These are phyloP conservation scores for Escallonia herrerae DNA, from an alignment of 129 eudicot species.

Conservation along the genomic window DNA sequence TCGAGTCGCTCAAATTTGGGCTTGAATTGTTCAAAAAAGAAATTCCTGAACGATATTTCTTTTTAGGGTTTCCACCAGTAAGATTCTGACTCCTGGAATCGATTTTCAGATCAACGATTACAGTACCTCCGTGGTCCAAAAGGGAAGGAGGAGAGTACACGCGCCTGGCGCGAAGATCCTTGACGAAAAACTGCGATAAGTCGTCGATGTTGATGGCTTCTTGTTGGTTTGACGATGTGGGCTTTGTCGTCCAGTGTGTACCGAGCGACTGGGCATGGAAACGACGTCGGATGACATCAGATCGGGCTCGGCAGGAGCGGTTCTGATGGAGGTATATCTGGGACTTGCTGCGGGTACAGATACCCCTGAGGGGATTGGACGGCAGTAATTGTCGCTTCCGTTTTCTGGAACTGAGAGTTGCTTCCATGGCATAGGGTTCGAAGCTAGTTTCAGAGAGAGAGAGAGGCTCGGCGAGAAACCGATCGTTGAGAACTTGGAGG, in stretches of 20 bases:
- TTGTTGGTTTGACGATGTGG: neutral
- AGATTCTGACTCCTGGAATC: neutral
- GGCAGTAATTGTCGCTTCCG: slow-evolving; percentile 14
- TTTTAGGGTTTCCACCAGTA: too few relatives aligned
- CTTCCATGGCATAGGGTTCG: slow-evolving; percentile 16
- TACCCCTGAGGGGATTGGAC: slow-evolving; percentile 23
- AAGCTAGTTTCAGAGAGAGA: neutral
- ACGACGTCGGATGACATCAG: slow-evolving; percentile 22
- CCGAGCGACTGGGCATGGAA: neutral
- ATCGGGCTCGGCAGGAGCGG: slow-evolving; percentile 40
- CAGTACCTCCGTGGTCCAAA: neutral
- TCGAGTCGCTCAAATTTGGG: neutral
- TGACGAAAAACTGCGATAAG: slow-evolving; percentile 9
- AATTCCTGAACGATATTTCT: slow-evolving; percentile 7
- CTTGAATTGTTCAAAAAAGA: slow-evolving; percentile 5
- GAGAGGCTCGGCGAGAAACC: neutral
- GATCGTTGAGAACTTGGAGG: neutral
- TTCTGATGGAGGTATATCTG: slow-evolving; percentile 34
- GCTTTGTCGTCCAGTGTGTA: neutral
- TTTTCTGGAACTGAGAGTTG: slow-evolving; percentile 23
- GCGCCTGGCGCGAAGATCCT: slow-evolving; percentile 47
- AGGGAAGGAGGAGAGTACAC: slow-evolving; percentile 34
- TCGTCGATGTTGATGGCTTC: neutral
- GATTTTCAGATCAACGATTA: neutral
- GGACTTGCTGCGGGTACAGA: slow-evolving; percentile 46